These are phyloP conservation scores for Onygenales sp. DNA, from an alignment of 2,329 filamentous ascomycete genomes.

Conservation along the genomic window DNA sequence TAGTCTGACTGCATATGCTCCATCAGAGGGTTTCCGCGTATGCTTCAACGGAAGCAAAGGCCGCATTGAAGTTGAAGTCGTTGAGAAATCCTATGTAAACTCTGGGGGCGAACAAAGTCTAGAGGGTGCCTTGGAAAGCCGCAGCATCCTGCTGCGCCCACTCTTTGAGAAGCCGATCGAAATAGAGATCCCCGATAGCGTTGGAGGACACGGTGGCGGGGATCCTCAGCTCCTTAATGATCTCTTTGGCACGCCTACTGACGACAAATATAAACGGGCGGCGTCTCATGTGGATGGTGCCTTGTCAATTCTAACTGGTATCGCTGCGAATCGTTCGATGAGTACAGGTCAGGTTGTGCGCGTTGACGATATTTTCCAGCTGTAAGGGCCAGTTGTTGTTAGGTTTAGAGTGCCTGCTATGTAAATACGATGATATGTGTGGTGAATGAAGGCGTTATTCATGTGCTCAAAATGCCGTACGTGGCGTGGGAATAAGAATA, in stretches of 20 bases:
- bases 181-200: conserved; percentile 42
- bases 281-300: conserved; percentile 52
- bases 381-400: too few species aligned
- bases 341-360: conserved; percentile 47
- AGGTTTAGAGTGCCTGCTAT: too few species aligned
- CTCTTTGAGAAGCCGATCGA: conserved; percentile 49
- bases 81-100: conserved; percentile 54
- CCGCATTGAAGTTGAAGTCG: conserved; percentile 51
- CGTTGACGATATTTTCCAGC: conserved; percentile 38
- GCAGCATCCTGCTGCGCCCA: conserved; percentile 42
- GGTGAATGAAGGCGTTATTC: too few species aligned
- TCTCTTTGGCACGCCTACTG: conserved; percentile 45
- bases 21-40: conserved; percentile 53
- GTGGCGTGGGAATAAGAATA: too few species aligned
- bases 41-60: conserved; percentile 48
- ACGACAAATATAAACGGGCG: conserved; percentile 45
- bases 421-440: too few species aligned
- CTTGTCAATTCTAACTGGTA: conserved; percentile 49
- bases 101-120: conserved; percentile 48
- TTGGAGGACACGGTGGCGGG: conserved; percentile 51
- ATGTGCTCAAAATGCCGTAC: too few species aligned
- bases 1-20: conserved; percentile 50
- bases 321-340: conserved; percentile 51
- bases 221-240: conserved; percentile 49
- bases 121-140: conserved; percentile 45